Conservation (phyloP, 257 asterid genomes). For the Anisodus acutangulus region DNA sequence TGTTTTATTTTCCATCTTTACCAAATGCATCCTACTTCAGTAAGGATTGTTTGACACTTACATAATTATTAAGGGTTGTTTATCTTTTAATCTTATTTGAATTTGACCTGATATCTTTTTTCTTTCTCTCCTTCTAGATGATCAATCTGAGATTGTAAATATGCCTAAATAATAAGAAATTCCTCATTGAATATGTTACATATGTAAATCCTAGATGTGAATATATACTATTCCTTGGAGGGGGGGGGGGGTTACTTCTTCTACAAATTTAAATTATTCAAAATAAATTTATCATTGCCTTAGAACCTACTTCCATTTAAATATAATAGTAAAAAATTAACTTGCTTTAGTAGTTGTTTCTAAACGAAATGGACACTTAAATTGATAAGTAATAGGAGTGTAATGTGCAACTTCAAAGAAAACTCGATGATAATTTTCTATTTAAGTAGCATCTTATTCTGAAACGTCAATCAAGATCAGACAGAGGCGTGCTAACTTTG, state of each 20-base stretch:
- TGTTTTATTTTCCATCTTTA: neutral
- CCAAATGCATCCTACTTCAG: neutral
- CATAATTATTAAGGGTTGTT: neutral
- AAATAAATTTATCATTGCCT: neutral
- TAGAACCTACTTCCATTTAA: neutral
- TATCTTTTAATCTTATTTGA: neutral
- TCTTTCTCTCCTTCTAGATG: conserved; percentile 9
- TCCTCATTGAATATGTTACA: neutral
- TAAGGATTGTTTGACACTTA: neutral
- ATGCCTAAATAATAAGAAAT: neutral
- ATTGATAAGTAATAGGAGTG: neutral
- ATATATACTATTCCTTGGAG: neutral
- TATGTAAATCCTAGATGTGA: neutral
- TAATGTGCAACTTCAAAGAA: neutral
- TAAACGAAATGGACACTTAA: neutral
- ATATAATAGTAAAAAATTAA: neutral
- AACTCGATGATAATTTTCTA: neutral
- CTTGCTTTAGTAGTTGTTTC: neutral
- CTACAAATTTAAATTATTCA: neutral
- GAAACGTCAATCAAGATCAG: conserved; percentile 14
- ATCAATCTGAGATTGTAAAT: neutral
- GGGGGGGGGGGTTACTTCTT: neutral
- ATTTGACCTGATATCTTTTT: neutral
- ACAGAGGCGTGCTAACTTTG: neutral
- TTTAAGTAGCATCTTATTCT: neutral